Conservation (phyloP, 106 monocot genomes). For the Dendrobium nobile region DNA sequence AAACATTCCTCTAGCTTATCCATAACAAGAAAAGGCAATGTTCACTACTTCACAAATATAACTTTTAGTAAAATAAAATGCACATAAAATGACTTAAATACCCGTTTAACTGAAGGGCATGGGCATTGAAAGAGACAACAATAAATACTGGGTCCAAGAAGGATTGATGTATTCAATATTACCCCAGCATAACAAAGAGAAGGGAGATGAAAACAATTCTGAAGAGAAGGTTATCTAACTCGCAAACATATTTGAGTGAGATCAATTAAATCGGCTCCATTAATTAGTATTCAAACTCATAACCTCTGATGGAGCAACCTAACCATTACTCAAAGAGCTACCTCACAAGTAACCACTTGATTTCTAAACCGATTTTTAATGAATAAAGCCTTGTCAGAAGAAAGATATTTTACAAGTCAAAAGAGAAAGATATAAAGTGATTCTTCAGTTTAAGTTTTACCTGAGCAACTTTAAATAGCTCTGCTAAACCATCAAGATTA, state of each 20-base stretch:
- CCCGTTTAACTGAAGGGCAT: neutral
- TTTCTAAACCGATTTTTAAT: neutral
- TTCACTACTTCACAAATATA: neutral
- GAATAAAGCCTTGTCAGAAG: neutral
- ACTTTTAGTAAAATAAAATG: neutral
- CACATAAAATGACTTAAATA: neutral
- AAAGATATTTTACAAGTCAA: neutral
- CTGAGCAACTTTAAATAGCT: conserved; percentile 90
- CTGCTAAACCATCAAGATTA: conserved; percentile 87
- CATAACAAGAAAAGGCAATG: neutral
- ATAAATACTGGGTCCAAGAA: neutral
- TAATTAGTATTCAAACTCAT: neutral
- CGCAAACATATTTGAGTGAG: neutral
- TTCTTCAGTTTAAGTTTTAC: conserved; percentile 19
- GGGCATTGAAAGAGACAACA: neutral
- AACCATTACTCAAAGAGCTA: neutral
- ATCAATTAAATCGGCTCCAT: neutral
- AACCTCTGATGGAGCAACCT: neutral
- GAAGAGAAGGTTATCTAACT: neutral
- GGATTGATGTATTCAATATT: neutral
- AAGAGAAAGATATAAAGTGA: neutral
- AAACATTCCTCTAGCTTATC: neutral
- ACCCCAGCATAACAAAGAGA: neutral
- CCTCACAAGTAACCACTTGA: neutral
- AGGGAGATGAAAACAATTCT: neutral